Conservation (phyloP, 1,284 basidiomycete species). For the Melampsora americana region DNA sequence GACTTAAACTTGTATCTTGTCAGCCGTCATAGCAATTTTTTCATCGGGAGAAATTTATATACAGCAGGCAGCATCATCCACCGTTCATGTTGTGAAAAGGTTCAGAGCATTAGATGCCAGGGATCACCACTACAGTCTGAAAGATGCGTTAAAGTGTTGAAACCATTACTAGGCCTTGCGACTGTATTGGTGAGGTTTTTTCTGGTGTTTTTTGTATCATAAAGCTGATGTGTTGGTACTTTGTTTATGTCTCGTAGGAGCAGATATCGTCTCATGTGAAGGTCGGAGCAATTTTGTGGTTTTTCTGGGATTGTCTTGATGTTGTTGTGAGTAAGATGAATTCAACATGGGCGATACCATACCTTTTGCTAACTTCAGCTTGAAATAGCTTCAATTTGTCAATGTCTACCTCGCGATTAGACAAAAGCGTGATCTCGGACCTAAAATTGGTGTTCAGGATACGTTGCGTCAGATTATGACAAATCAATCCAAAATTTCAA, state of each 20-base stretch:
- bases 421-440: background rate
- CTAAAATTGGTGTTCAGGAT: background rate
- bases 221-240: background rate
- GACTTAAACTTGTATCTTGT: background rate
- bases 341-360: background rate
- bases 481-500: background rate
- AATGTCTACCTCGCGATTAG: background rate
- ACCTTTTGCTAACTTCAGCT: background rate
- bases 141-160: background rate
- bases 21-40: background rate
- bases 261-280: background rate
- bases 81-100: background rate
- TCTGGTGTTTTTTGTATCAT: background rate
- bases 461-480: background rate
- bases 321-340: background rate
- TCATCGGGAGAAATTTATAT: background rate
- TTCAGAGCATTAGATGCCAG: constrained; percentile 2
- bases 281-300: background rate
- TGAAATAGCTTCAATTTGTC: background rate
- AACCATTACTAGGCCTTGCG: background rate
- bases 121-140: background rate
- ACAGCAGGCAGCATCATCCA: background rate
- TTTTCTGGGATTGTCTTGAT: constrained; percentile 1
- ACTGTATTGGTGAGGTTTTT: background rate
- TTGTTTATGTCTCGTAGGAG: background rate